Conservation (phyloP, 2,329 filamentous ascomycete genomes). For the Byssothecium circinans region DNA sequence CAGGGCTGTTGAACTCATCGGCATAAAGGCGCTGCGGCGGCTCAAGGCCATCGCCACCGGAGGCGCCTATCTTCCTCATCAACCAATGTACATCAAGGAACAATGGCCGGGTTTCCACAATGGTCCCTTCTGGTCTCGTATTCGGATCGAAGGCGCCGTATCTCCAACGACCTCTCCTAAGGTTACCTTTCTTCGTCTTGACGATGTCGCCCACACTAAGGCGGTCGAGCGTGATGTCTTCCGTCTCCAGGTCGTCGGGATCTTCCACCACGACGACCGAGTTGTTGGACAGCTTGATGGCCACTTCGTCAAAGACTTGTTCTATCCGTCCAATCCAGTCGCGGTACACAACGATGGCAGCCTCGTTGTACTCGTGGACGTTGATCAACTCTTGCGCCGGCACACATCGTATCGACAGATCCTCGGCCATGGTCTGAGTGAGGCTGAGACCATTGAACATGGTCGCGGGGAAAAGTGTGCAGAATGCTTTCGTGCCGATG, state of each 20-base stretch:
- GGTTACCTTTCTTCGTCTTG: conserved; percentile 54
- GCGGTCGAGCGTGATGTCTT: conserved; percentile 39
- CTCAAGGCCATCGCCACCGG: conserved; percentile 24
- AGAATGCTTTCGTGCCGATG: conserved; percentile 51
- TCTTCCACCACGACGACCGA: conserved; percentile 57
- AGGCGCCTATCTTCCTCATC: conserved; percentile 45
- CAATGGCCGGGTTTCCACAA: conserved; percentile 54
- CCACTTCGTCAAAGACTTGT: conserved; percentile 53
- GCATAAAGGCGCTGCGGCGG: conserved; percentile 35
- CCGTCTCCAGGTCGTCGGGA: conserved; percentile 45
- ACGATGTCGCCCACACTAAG: conserved; percentile 54
- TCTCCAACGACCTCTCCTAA: conserved; percentile 56
- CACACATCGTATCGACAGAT: conserved; percentile 44
- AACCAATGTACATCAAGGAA: conserved; percentile 57
- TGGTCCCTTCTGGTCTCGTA: conserved; percentile 52
- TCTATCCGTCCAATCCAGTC: conserved; percentile 60
- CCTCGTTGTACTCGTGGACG: conserved; percentile 51
- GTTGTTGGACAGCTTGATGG: conserved; percentile 55
- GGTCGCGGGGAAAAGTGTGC: conserved; percentile 46
- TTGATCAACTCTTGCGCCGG: conserved; percentile 50
- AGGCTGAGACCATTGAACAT: conserved; percentile 29
- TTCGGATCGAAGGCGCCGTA: conserved; percentile 56
- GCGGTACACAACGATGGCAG: conserved; percentile 57
- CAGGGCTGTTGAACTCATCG: conserved; percentile 48
- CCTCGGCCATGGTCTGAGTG: conserved; percentile 27